Evolutionary conservation across 129 eudicot species (phyloP), one percentile per base, ranked within the genome.

Genomic region (Tagetes patula): DNA sequence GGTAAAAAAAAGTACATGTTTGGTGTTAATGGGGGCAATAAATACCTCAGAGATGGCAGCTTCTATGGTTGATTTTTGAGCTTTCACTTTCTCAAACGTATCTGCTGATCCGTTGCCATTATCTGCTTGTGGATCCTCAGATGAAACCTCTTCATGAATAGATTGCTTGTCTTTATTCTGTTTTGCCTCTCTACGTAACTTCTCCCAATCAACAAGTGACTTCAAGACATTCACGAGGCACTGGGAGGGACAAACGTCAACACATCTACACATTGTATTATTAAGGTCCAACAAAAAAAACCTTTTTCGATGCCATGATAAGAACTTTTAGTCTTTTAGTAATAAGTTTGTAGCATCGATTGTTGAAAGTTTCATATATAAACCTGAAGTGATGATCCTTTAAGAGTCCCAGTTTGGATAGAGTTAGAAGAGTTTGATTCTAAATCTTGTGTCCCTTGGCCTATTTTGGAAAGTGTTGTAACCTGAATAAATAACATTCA

Each of bases 351-450:
- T 48, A 47, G 49, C 45, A 37, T 37, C 40, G 27, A 47, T 34
- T 49, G 11, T 59, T 7, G 14, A 6, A 37, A 64, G 4, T 39
- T 65, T 13, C 39, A 33, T 45, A 42, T 42, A 64, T 64, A 71
- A 71, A 89, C 98, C 89, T 92, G 98, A 68, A 92, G 88, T 60
- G 98, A 92, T 60, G 96, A 92, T 58, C 85, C 88, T 76, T 89
- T 92, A 20, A 92, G 76, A 32, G 89, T 82, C 62, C 90, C 96
- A 40, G 66, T 82, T 81, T 89, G 96, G 61, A 83, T 83, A 49
- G 91, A 72, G 40, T 86, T 82, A 66, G 79, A 86, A 48, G 94
- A 85, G 71, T 83, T 89, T 38, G 91, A 92, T 79, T 89, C 98
- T 36, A 83, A 71, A 82, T 80, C 83, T 75, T 83, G 98, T 75